Evolutionary conservation across 2,329 filamentous ascomycete genomes (phyloP).

Genomic region (Cladosporium cucumerinum): DNA sequence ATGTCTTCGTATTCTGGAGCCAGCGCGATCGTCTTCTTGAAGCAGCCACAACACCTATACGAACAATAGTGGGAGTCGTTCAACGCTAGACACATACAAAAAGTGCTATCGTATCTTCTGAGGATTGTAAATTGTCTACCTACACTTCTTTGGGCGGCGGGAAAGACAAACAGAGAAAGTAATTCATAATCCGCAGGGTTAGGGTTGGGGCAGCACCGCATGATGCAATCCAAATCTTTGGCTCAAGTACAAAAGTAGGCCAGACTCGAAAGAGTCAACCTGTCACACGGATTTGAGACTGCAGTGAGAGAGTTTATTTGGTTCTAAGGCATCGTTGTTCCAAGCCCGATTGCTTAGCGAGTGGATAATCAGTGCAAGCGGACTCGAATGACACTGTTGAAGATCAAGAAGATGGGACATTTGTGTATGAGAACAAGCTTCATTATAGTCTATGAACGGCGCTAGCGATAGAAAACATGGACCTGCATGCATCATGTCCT

Average conservation of each 20-base stretch:
- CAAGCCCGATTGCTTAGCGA: not conserved
- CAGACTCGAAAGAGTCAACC: too few relatives aligned
- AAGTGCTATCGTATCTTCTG: not conserved
- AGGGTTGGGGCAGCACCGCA: not conserved
- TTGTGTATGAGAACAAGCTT: not conserved
- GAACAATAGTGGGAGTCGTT: not conserved
- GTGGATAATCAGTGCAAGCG: not conserved
- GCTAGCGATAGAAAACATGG: conserved; percentile 7
- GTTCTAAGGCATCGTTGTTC: not conserved
- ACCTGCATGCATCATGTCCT: conserved; percentile 12
- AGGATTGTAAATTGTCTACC: not conserved
- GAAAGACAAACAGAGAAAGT: not conserved
- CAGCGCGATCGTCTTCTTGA: not conserved
- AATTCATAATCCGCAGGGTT: not conserved
- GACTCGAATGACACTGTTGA: not conserved
- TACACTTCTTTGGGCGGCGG: not conserved
- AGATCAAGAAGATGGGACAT: not conserved
- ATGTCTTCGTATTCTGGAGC: not conserved
- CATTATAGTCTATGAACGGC: conserved; percentile 14
- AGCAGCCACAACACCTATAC: not conserved
- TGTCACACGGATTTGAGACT: too few relatives aligned
- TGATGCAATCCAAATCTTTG: too few relatives aligned
- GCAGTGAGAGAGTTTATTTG: too few relatives aligned
- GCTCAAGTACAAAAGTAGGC: too few relatives aligned
- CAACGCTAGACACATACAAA: not conserved